Conservation (phyloP, 2,329 filamentous ascomycete species). For the Trichoderma asperellum region DNA sequence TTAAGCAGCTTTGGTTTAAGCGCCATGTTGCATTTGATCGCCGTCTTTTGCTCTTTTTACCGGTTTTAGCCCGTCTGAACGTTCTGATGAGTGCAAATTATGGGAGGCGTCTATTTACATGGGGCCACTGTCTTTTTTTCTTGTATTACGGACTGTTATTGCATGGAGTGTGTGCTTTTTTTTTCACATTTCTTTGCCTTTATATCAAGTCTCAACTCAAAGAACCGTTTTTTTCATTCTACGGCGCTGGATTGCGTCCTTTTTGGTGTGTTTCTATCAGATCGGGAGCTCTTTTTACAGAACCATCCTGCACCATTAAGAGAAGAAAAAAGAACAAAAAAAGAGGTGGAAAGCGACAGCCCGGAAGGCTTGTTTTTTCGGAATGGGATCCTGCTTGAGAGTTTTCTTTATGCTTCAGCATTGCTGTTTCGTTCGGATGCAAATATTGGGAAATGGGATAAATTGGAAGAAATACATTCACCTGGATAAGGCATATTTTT, state of each 20-base stretch:
- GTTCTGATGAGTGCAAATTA: constrained; percentile 49
- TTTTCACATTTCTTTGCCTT: constrained; percentile 29
- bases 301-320: constrained; percentile 2
- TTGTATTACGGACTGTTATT: constrained; percentile 7
- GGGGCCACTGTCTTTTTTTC: constrained; percentile 10
- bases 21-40: constrained; percentile 48
- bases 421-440: constrained; percentile 21
- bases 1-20: constrained; percentile 50
- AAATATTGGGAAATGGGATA: constrained; percentile 5
- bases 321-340: neutral
- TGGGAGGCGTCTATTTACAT: constrained; percentile 45
- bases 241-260: constrained; percentile 31
- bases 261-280: constrained; percentile 34
- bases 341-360: constrained; percentile 14
- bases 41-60: constrained; percentile 52
- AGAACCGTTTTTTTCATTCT: constrained; percentile 35
- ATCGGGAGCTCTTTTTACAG: neutral
- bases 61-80: constrained; percentile 53
- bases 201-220: constrained; percentile 37
- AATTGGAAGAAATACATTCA: constrained; percentile 1
- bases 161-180: constrained; percentile 29
- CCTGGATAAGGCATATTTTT: constrained; percentile 7
- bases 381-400: neutral
- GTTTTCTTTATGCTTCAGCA: neutral
- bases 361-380: constrained; percentile 4